Evolutionary conservation across 257 asterid species (phyloP).

Genomic region (Przewalskia tangutica): DNA sequence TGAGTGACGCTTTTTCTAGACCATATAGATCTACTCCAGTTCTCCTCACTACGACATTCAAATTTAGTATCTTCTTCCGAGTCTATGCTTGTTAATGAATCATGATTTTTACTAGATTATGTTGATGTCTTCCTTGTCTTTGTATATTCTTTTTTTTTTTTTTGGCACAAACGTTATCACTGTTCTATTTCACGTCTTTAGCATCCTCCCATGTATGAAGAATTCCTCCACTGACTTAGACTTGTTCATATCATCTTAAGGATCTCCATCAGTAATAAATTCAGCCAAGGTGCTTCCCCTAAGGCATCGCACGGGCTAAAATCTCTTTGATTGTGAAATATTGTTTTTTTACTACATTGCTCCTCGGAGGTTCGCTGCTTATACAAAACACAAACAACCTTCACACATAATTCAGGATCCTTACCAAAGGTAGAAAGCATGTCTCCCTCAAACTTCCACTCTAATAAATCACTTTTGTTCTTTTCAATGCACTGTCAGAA

Average conservation of each 20-base stretch:
- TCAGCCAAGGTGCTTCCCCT: constrained; percentile 56
- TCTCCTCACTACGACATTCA: constrained; percentile 1
- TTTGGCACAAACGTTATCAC: too few species aligned
- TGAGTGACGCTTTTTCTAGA: constrained; percentile 23
- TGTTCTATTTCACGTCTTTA: too few species aligned
- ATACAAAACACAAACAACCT: constrained; percentile 60
- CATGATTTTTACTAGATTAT: constrained; percentile 19
- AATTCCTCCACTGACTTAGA: constrained; percentile 47
- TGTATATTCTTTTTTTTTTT: constrained; percentile 7
- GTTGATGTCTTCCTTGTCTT: constrained; percentile 7
- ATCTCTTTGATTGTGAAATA: constrained; percentile 36
- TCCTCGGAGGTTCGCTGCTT: constrained; percentile 53
- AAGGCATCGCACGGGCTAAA: constrained; percentile 47
- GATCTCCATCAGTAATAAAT: constrained; percentile 48
- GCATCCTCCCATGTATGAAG: too few species aligned
- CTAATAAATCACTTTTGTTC: constrained; percentile 25
- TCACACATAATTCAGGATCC: constrained; percentile 52
- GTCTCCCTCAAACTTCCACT: constrained; percentile 57
- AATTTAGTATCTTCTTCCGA: constrained; percentile 8
- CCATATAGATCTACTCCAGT: constrained; percentile 22
- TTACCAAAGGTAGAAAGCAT: constrained; percentile 60
- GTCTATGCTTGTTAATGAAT: constrained; percentile 7
- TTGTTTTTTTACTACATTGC: constrained; percentile 27
- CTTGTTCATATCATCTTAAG: constrained; percentile 31
- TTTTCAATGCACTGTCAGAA: constrained; percentile 10